A percentile compares a stretch with the other conserved stretches of the same genome.
Conservation (phyloP, 2,329 filamentous ascomycete genomes). For the Scytalidium sp. region DNA sequence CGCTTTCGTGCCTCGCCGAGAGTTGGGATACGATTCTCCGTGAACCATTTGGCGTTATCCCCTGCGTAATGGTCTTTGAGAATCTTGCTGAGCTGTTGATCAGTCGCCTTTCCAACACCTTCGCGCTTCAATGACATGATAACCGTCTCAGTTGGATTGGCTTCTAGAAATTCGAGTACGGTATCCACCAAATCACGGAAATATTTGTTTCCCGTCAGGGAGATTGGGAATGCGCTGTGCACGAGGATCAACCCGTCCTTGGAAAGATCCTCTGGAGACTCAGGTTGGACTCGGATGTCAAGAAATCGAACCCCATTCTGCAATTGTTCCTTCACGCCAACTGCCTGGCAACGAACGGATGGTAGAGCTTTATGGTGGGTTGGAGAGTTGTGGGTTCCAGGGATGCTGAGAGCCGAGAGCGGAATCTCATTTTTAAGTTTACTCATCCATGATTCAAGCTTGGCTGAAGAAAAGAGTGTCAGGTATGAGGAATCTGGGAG, state of each 20-base stretch:
- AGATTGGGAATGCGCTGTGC: conserved; percentile 86
- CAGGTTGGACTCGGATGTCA: conserved; percentile 78
- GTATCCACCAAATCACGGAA: conserved; percentile 70
- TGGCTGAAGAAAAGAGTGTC: conserved; percentile 67
- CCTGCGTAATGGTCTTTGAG: conserved; percentile 70
- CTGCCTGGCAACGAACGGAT: conserved; percentile 89
- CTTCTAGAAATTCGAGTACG: conserved; percentile 71
- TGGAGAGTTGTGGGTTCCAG: conserved; percentile 93
- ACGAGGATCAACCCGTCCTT: conserved; percentile 76
- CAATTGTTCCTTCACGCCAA: conserved; percentile 73
- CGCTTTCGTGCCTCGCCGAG: conserved; percentile 79
- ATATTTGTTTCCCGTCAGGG: conserved; percentile 76
- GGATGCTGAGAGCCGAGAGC: conserved; percentile 80
- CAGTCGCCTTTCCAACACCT: conserved; percentile 75
- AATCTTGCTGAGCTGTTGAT: conserved; percentile 73
- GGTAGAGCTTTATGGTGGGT: conserved; percentile 82
- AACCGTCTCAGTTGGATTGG: conserved; percentile 77
- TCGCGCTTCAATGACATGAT: conserved; percentile 90
- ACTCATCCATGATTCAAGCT: conserved; percentile 77
- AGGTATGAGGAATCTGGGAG: conserved; percentile 52
- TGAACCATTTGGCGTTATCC: conserved; percentile 68
- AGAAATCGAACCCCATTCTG: conserved; percentile 91
- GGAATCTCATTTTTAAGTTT: conserved; percentile 68
- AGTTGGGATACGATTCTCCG: conserved; percentile 69
- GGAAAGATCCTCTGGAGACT: conserved; percentile 50